These are phyloP conservation scores for Xylaria sp. DNA, from an alignment of 2,329 filamentous ascomycete genomes.

Conservation along the genomic window DNA sequence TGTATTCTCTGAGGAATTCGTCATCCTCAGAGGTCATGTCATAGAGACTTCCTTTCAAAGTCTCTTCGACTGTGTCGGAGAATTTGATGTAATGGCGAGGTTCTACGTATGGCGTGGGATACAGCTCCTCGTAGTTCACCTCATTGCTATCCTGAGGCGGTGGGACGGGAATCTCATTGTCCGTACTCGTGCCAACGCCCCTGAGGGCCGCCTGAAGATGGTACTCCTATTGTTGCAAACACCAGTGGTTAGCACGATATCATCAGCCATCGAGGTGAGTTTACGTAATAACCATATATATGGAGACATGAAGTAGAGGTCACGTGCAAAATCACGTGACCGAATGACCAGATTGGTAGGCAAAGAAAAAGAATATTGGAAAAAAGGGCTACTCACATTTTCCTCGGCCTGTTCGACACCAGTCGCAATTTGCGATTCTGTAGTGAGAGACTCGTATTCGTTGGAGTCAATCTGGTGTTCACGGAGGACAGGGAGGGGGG, in stretches of 20 bases:
- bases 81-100: slow-evolving; percentile 94
- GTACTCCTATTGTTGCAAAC: slow-evolving; percentile 64
- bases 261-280: slow-evolving; percentile 3
- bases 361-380: no score
- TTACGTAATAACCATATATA: background rate
- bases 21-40: slow-evolving; percentile 92
- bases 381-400: slow-evolving; percentile 65
- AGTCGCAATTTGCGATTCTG: slow-evolving; percentile 82
- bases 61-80: slow-evolving; percentile 97
- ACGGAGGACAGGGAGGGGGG: slow-evolving; percentile 76
- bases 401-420: slow-evolving; percentile 97
- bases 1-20: slow-evolving; percentile 76
- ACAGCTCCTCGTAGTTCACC: slow-evolving; percentile 84
- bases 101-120: slow-evolving; percentile 72
- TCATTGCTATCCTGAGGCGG: slow-evolving; percentile 55
- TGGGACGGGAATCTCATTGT: slow-evolving; percentile 61
- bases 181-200: slow-evolving; percentile 49
- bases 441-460: slow-evolving; percentile 80
- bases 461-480: slow-evolving; percentile 85
- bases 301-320: slow-evolving; percentile 8
- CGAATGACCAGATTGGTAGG: slow-evolving; percentile 29
- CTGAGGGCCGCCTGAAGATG: slow-evolving; percentile 80
- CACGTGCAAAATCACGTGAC: slow-evolving; percentile 50
- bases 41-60: slow-evolving; percentile 74
- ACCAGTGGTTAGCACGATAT: slow-evolving; percentile 10